Percentiles rank a stretch among this genome's conserved stretches.
Conservation (phyloP, 2,329 filamentous ascomycete species). For the Clonostachys chloroleuca region DNA sequence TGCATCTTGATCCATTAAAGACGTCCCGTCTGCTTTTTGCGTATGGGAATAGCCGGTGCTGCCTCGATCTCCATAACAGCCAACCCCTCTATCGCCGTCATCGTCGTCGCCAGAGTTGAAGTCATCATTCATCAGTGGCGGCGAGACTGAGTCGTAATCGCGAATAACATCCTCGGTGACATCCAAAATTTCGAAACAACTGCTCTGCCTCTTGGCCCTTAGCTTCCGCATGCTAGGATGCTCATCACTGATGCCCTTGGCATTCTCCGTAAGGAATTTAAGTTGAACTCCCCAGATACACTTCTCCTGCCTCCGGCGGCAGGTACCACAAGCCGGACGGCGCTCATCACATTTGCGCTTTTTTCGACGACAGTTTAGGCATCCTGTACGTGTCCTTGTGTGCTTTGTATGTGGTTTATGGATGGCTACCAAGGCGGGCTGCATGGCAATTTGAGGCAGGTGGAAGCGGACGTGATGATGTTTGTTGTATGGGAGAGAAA, state of each 20-base stretch:
- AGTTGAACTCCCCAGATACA: constrained; percentile 32
- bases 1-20: no score
- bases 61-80: no score
- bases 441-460: no score
- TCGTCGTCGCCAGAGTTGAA: constrained; percentile 1
- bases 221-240: constrained; percentile 26
- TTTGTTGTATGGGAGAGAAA: no score
- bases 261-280: constrained; percentile 28
- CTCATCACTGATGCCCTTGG: constrained; percentile 18
- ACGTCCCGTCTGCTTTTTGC: no score
- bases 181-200: constrained; percentile 27
- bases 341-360: constrained; percentile 18
- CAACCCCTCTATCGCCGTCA: background rate
- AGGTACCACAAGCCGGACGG: constrained; percentile 25
- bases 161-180: constrained; percentile 27
- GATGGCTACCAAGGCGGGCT: no score
- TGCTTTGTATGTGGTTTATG: no score
- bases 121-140: constrained; percentile 10
- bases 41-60: no score
- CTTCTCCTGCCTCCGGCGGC: constrained; percentile 18
- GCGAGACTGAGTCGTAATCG: constrained; percentile 21
- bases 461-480: no score
- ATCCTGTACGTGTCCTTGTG: constrained; percentile 2
- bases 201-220: constrained; percentile 15
- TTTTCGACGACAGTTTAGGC: constrained; percentile 5